Evolutionary conservation across 495 filamentous ascomycete species (phyloP).

Genomic region (Darksidea phi): DNA sequence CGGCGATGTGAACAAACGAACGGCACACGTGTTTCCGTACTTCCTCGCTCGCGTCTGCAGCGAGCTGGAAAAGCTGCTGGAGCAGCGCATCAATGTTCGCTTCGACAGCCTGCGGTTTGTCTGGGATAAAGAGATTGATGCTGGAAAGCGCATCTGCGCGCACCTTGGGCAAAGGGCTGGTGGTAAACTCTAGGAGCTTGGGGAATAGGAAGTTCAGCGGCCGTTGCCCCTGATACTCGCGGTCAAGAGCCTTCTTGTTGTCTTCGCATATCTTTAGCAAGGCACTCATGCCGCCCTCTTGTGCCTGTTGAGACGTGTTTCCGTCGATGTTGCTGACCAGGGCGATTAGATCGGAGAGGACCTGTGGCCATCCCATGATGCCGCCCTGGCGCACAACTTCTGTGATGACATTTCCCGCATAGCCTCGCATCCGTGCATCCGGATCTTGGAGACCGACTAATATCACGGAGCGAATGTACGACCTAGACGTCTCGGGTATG

Average conservation of each 20-base stretch:
- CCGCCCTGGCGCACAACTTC: slow-evolving; percentile 84
- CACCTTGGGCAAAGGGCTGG: slow-evolving; percentile 69
- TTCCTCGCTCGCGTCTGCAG: slow-evolving; percentile 70
- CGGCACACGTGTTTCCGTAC: slow-evolving; percentile 90
- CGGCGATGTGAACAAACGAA: slow-evolving; percentile 87
- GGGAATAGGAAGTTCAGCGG: slow-evolving; percentile 88
- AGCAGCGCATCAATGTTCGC: slow-evolving; percentile 75
- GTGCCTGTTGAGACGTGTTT: slow-evolving; percentile 63
- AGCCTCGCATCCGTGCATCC: slow-evolving; percentile 77
- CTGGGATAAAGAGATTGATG: slow-evolving; percentile 87
- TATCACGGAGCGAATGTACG: slow-evolving; percentile 75
- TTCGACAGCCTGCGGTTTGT: slow-evolving; percentile 73
- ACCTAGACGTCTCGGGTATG: slow-evolving; percentile 66
- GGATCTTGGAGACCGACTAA: slow-evolving; percentile 77
- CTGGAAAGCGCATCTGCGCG: slow-evolving; percentile 73
- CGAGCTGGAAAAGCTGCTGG: slow-evolving; percentile 75
- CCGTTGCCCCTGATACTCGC: slow-evolving; percentile 79
- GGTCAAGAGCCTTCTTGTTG: slow-evolving; percentile 81
- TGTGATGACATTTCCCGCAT: slow-evolving; percentile 92
- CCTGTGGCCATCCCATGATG: slow-evolving; percentile 85
- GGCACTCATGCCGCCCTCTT: slow-evolving; percentile 92
- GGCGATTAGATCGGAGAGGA: slow-evolving; percentile 74
- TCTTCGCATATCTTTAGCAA: slow-evolving; percentile 96
- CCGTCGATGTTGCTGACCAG: slow-evolving; percentile 72
- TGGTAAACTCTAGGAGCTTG: slow-evolving; percentile 83